These are phyloP conservation scores for Pseudophaeomoniella oleicola DNA, from an alignment of 2,329 filamentous ascomycete species.

Conservation along the genomic window DNA sequence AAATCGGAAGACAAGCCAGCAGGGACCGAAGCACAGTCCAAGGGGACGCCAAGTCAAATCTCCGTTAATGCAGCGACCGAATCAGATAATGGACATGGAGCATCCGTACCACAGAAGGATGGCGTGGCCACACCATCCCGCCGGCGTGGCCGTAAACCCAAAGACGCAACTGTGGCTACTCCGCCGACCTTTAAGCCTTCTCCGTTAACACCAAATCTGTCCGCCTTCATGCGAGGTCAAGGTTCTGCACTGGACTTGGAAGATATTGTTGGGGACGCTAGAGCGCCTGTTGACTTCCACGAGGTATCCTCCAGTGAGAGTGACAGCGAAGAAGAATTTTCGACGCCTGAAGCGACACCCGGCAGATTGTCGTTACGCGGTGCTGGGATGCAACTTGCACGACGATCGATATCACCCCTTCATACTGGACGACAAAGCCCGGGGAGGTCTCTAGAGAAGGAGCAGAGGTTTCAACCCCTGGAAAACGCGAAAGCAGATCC, in stretches of 20 bases:
- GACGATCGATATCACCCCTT: slow-evolving; percentile 39
- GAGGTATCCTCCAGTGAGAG: slow-evolving; percentile 25
- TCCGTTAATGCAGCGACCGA: slow-evolving; percentile 1
- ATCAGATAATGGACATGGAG: background rate
- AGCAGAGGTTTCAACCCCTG: slow-evolving; percentile 1
- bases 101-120: too few species aligned
- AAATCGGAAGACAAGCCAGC: background rate
- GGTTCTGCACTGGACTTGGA: slow-evolving; percentile 47
- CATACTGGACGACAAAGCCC: slow-evolving; percentile 29
- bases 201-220: slow-evolving; percentile 50
- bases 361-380: slow-evolving; percentile 11
- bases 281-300: slow-evolving; percentile 22
- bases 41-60: background rate
- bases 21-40: background rate
- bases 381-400: slow-evolving; percentile 36
- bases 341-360: slow-evolving; percentile 16
- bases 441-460: slow-evolving; percentile 4
- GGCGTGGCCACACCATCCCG: slow-evolving; percentile 1
- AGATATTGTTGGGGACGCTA: slow-evolving; percentile 43
- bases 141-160: slow-evolving; percentile 1
- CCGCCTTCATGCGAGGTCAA: slow-evolving; percentile 46
- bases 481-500: background rate
- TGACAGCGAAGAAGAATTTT: slow-evolving; percentile 22
- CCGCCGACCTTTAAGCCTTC: slow-evolving; percentile 36
- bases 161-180: slow-evolving; percentile 1